These are phyloP conservation scores for Hirsutella rhossiliensis DNA, from an alignment of 2,329 filamentous ascomycete genomes.

Conservation along the genomic window DNA sequence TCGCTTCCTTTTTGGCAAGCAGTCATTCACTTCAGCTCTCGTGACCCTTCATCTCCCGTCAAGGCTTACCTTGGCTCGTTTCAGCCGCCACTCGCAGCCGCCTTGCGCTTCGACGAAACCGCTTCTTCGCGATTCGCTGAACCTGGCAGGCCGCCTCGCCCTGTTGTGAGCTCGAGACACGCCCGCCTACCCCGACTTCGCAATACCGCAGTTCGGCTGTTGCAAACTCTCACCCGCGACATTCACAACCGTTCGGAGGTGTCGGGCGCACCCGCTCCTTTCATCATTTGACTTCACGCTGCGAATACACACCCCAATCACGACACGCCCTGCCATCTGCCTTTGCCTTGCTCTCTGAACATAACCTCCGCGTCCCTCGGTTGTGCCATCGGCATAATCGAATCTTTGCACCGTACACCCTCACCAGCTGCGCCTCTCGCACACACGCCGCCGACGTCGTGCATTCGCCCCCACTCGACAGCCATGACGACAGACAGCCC, in stretches of 20 bases:
- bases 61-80: no score
- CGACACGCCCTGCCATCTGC: no score
- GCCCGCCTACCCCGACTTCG: no score
- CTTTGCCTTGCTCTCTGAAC: no score
- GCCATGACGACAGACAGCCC: constrained; percentile 23
- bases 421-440: neutral
- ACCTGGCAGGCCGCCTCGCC: no score
- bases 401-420: neutral
- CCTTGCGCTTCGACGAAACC: neutral
- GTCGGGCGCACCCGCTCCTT: neutral
- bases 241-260: neutral
- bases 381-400: no score
- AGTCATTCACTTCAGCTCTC: constrained; percentile 1
- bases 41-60: neutral
- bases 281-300: neutral
- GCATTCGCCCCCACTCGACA: constrained; percentile 1
- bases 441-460: neutral
- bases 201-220: no score
- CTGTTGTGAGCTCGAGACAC: no score
- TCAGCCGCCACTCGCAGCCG: neutral
- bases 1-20: constrained; percentile 3
- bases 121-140: no score
- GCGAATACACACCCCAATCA: no score
- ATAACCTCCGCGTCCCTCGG: no score
- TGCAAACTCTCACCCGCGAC: neutral